Conservation (phyloP, 2,329 filamentous ascomycete species). For the Monilinia fructigena region DNA sequence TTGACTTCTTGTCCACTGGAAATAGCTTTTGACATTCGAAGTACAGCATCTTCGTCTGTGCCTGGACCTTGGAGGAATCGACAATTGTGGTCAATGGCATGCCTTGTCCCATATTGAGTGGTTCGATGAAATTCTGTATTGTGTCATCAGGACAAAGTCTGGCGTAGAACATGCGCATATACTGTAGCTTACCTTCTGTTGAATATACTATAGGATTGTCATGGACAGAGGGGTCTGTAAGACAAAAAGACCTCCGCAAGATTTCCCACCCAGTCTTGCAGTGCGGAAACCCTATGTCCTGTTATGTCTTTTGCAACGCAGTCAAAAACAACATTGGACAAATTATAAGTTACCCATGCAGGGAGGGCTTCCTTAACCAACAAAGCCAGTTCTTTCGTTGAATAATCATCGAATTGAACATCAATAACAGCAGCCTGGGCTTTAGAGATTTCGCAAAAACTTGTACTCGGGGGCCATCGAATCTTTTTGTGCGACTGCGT, state of each 20-base stretch:
- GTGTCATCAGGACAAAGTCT: constrained; percentile 10
- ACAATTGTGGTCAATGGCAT: constrained; percentile 72
- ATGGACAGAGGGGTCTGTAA: constrained; percentile 67
- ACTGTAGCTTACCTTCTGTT: constrained; percentile 57
- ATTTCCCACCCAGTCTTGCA: constrained; percentile 68
- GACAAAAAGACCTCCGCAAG: constrained; percentile 72
- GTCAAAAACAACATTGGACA: constrained; percentile 64
- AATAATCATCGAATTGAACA: background rate
- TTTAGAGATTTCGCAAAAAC: background rate
- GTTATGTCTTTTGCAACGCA: constrained; percentile 67
- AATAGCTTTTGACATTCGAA: constrained; percentile 60
- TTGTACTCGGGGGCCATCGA: constrained; percentile 27
- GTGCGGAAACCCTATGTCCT: constrained; percentile 59
- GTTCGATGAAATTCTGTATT: constrained; percentile 65
- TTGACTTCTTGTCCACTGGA: constrained; percentile 64
- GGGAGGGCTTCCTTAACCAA: constrained; percentile 58
- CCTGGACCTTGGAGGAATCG: constrained; percentile 73
- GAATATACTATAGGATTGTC: constrained; percentile 76
- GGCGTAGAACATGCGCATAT: background rate
- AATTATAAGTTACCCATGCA: constrained; percentile 66
- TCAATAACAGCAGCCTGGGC: background rate
- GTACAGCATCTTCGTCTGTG: constrained; percentile 60
- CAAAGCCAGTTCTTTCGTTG: background rate
- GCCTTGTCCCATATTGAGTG: constrained; percentile 70
- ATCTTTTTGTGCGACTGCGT: constrained; percentile 32